Evolutionary conservation across 2,329 filamentous ascomycete species (phyloP).

Genomic region (Phyllosticta citriasiana): DNA sequence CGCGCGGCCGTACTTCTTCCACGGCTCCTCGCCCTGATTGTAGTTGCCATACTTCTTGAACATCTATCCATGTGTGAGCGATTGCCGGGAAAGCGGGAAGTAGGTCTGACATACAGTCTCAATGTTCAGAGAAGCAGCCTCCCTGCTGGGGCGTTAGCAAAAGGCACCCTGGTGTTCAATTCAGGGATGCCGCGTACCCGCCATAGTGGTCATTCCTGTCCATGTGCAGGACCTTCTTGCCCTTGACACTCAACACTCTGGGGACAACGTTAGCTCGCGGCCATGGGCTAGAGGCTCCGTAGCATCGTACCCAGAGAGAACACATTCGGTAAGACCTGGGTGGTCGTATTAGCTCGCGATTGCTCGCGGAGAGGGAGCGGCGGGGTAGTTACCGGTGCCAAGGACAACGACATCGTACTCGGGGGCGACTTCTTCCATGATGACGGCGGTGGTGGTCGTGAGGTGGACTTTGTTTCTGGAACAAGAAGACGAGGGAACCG

Average conservation of each 20-base stretch:
- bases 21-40: conserved; percentile 70
- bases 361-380: conserved; percentile 20
- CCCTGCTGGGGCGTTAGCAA: conserved; percentile 43
- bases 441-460: conserved; percentile 20
- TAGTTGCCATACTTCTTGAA: conserved; percentile 96
- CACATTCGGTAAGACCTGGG: conserved; percentile 92
- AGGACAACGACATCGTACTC: conserved; percentile 99
- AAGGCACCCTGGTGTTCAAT: not conserved
- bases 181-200: conserved; percentile 52
- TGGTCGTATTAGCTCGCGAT: conserved; percentile 20
- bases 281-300: not conserved
- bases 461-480: not conserved
- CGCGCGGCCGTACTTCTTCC: conserved; percentile 92
- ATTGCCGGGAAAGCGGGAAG: not conserved
- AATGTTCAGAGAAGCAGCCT: conserved; percentile 94
- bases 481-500: conserved; percentile 2
- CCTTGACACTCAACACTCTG: conserved; percentile 93
- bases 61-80: conserved; percentile 49
- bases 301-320: conserved; percentile 74
- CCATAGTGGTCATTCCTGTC: conserved; percentile 98
- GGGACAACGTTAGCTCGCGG: conserved; percentile 14
- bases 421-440: conserved; percentile 95
- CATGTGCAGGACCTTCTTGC: conserved; percentile 98
- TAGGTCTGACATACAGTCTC: conserved; percentile 58
- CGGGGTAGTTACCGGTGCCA: conserved; percentile 69